phyloP scores from a whole-genome alignment of 2,329 filamentous ascomycete species.

The Gnomoniopsis smithogilvyi region DNA sequence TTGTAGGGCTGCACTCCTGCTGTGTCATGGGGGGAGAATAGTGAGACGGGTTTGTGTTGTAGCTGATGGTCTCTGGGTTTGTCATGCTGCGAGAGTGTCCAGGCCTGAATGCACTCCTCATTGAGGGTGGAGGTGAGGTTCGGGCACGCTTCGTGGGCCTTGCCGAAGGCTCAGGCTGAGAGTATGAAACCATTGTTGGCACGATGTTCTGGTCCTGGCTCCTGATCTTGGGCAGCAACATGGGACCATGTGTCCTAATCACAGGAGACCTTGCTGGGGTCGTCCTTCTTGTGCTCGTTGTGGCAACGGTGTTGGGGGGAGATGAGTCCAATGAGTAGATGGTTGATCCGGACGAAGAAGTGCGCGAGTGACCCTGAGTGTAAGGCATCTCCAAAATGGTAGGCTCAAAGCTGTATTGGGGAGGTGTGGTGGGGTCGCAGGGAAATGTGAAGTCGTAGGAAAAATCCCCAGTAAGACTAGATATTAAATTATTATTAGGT shows the following conservation, averaged over 20 bases:
- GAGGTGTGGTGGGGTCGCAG: conserved; percentile 49
- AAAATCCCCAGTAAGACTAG: conserved; percentile 60
- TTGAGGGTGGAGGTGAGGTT: conserved; percentile 45
- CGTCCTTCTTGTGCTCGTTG: conserved; percentile 57
- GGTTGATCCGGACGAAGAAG: conserved; percentile 60
- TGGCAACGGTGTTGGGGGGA: conserved; percentile 57
- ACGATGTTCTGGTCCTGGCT: conserved; percentile 77
- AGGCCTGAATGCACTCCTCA: conserved; percentile 35
- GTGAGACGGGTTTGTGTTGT: conserved; percentile 31
- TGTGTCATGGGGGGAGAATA: conserved; percentile 32
- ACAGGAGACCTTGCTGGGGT: conserved; percentile 65
- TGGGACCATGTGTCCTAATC: conserved; percentile 73
- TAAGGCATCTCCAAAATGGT: conserved; percentile 55
- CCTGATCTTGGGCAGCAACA: conserved; percentile 81
- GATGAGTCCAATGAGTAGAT: conserved; percentile 67
- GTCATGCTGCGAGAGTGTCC: conserved; percentile 58
- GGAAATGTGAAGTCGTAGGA: conserved; percentile 60
- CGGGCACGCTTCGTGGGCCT: conserved; percentile 59
- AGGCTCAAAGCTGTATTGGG: conserved; percentile 53
- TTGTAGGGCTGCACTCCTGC: conserved; percentile 32
- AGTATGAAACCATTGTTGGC: conserved; percentile 36
- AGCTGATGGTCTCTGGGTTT: conserved; percentile 54
- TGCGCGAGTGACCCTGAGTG: conserved; percentile 55
- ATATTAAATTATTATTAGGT: conserved; percentile 17
- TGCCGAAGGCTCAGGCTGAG: conserved; percentile 12